These are phyloP conservation scores for Microbotryum lychnidis-dioicae DNA, from an alignment of 1,284 basidiomycete species.

Conservation along the genomic window DNA sequence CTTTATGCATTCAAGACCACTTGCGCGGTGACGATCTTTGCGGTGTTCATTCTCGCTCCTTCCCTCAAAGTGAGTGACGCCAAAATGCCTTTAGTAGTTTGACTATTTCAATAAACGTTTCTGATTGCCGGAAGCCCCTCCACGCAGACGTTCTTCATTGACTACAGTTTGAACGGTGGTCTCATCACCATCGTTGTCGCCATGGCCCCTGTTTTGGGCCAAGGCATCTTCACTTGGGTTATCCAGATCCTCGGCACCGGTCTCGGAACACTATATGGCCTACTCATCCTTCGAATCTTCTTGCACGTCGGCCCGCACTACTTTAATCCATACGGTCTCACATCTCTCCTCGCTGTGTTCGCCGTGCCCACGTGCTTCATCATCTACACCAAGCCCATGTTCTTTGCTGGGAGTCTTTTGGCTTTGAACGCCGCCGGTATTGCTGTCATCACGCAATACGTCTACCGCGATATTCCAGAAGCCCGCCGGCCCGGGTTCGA, in stretches of 20 bases:
- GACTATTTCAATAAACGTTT: neutral
- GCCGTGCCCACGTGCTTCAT: constrained; percentile 16
- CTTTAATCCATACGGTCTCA: constrained; percentile 29
- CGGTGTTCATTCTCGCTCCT: constrained; percentile 32
- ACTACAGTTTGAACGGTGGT: constrained; percentile 37
- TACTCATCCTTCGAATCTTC: constrained; percentile 32
- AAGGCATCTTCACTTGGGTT: constrained; percentile 39
- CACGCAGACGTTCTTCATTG: constrained; percentile 38
- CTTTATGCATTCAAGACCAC: constrained; percentile 25
- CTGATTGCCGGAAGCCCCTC: neutral
- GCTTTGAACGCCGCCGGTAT: constrained; percentile 37
- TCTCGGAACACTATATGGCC: constrained; percentile 24
- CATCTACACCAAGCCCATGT: constrained; percentile 36
- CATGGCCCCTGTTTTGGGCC: constrained; percentile 38
- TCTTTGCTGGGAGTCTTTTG: constrained; percentile 34
- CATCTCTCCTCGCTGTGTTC: neutral
- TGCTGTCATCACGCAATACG: constrained; percentile 27
- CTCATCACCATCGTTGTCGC: constrained; percentile 41
- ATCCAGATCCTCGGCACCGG: constrained; percentile 37
- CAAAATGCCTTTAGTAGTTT: neutral
- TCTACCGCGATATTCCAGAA: constrained; percentile 6
- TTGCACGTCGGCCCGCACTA: constrained; percentile 39
- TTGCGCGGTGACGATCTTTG: constrained; percentile 33
- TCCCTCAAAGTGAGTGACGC: constrained; percentile 8
- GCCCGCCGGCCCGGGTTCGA: constrained; percentile 8